These are phyloP conservation scores for Biscogniauxia sp. DNA, from an alignment of 2,329 filamentous ascomycete genomes.

Conservation along the genomic window DNA sequence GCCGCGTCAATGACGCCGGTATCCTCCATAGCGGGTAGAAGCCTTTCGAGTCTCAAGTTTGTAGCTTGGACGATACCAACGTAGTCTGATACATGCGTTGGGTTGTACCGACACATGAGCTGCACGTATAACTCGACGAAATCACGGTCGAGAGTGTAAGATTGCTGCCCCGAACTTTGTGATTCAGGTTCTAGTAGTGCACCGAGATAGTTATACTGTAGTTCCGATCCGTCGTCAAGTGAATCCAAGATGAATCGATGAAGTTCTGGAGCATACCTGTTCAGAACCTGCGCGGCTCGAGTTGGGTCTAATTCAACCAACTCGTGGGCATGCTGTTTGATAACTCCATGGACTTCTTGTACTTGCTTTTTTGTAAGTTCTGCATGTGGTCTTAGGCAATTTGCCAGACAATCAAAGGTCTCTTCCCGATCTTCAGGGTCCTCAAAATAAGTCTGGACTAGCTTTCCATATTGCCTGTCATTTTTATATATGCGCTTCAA, in stretches of 20 bases:
- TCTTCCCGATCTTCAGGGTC: slow-evolving; percentile 73
- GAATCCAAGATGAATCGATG: slow-evolving; percentile 65
- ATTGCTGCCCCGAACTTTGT: slow-evolving; percentile 33
- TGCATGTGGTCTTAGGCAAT: slow-evolving; percentile 66
- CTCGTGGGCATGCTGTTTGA: slow-evolving; percentile 63
- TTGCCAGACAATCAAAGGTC: slow-evolving; percentile 76
- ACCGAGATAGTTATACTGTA: slow-evolving; percentile 74
- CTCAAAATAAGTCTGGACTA: slow-evolving; percentile 80
- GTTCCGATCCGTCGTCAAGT: slow-evolving; percentile 56
- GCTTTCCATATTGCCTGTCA: slow-evolving; percentile 75
- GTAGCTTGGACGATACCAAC: slow-evolving; percentile 72
- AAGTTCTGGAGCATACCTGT: slow-evolving; percentile 58
- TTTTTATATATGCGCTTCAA: slow-evolving; percentile 82
- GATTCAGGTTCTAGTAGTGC: slow-evolving; percentile 67
- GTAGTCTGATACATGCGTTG: slow-evolving; percentile 80
- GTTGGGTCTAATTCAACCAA: slow-evolving; percentile 66
- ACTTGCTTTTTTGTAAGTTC: slow-evolving; percentile 67
- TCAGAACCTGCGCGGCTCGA: slow-evolving; percentile 64
- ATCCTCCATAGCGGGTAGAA: slow-evolving; percentile 85
- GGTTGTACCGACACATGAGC: slow-evolving; percentile 85
- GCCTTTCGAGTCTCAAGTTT: slow-evolving; percentile 73
- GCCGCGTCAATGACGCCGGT: slow-evolving; percentile 90
- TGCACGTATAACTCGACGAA: slow-evolving; percentile 84
- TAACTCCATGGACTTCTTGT: slow-evolving; percentile 65
- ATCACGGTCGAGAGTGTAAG: slow-evolving; percentile 45